Base-by-base conservation (phyloP, 768 basidiomycete species). In the Russula griseocarnosa region DNA sequence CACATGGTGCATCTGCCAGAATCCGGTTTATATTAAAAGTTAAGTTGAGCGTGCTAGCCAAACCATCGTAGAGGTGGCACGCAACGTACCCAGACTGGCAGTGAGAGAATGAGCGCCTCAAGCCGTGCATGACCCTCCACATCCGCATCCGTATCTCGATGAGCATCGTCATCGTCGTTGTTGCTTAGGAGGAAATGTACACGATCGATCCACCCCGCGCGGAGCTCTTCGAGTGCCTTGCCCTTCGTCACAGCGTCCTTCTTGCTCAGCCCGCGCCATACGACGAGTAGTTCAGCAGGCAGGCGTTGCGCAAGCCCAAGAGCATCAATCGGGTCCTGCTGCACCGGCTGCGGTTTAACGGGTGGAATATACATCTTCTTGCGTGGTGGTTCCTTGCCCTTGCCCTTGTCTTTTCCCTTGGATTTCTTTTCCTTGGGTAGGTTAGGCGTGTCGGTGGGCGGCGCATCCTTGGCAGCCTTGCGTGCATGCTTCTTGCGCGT, bases 401-500 rank as follows among this genome's bases (percentile, higher is more conserved):
- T 76, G 30, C 74, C 82, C 70, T 82, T 80, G 58, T 72, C 78
- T 70, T 79, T 83, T 74, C 79, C 78, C 72, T 83, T 81, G 72
- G 79, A 79, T 66, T 81, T 80, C 51, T 78, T 79, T 58, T 77
- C 74, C 62, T 79, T 77, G 69, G 76, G 74, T 58, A 73, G 66
- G 63, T 71, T 72, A 8, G 74, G 74, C 18, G 74, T 62, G 8
- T 76, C 73, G 72, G 55, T 67, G 53, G 24, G 69, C 22, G 63
- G 70, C 58, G 51, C 74, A 36, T 71, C 71, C n/a, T 66, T 60
- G 28, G 79, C 78, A 1, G 84, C 81, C 71, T 90, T 94, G 65
- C 88, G 84, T 18, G 90, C 90, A 73, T 96, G 92, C 75, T 97
- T 98, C 80, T 96, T 97, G 64, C 94, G 85, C 10, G 95, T 98